phyloP scores from a whole-genome alignment of 176 grass and related monocot species.

The Cocos nucifera region DNA sequence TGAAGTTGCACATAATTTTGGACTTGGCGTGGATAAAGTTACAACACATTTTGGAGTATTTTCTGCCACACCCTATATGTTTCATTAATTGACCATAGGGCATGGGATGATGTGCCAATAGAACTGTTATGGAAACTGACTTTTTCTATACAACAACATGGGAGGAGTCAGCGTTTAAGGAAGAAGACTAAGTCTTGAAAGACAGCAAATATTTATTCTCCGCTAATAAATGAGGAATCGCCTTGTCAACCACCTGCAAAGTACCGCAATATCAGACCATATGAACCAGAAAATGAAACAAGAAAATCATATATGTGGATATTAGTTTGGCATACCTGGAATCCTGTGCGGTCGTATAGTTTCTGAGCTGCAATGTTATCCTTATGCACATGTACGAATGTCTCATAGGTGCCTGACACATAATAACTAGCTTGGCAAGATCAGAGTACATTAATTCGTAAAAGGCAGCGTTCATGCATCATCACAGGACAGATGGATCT shows the following conservation, averaged over 20 bases:
- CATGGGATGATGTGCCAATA: background rate
- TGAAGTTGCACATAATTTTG: too few relatives aligned
- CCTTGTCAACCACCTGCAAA: constrained; percentile 39
- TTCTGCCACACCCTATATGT: too few relatives aligned
- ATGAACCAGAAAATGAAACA: background rate
- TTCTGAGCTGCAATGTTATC: constrained; percentile 48
- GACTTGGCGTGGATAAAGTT: too few relatives aligned
- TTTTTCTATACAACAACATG: constrained; percentile 18
- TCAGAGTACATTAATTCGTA: too few relatives aligned
- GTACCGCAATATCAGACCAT: background rate
- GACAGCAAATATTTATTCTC: constrained; percentile 40
- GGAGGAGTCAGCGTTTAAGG: constrained; percentile 2
- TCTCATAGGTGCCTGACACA: constrained; percentile 30
- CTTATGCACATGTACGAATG: constrained; percentile 62
- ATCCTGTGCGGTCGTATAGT: constrained; percentile 53
- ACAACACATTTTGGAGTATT: too few relatives aligned
- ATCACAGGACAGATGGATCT: too few relatives aligned
- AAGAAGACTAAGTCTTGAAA: constrained; percentile 28
- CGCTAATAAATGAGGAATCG: constrained; percentile 10
- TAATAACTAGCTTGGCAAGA: background rate
- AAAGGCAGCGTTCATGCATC: too few relatives aligned
- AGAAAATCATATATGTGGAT: background rate
- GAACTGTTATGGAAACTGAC: background rate
- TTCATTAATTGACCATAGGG: background rate
- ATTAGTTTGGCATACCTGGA: constrained; percentile 36